Conservation (phyloP, 331 rosid species). For the Quercus lobata region DNA sequence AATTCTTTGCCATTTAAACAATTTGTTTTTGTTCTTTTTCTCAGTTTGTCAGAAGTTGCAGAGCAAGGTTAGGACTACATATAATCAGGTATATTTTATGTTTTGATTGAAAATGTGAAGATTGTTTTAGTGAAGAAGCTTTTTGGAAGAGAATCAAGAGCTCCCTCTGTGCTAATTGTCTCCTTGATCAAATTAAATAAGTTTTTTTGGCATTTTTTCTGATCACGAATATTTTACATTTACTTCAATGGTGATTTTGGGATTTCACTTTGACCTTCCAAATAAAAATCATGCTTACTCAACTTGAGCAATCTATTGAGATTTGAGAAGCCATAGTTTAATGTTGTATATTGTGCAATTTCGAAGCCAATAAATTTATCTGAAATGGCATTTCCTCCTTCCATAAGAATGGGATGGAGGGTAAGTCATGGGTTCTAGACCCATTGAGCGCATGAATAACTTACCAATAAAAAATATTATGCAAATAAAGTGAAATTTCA, state of each 20-base stretch:
- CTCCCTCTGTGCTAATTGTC: background rate
- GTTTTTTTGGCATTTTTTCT: background rate
- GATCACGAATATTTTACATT: background rate
- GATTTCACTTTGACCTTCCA: background rate
- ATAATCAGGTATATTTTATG: constrained; percentile 20
- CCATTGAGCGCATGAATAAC: too few relatives aligned
- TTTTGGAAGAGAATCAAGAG: background rate
- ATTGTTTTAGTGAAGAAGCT: background rate
- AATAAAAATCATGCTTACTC: background rate
- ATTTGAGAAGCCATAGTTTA: background rate
- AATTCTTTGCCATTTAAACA: background rate
- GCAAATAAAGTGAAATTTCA: background rate
- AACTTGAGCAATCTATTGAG: background rate
- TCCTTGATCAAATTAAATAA: background rate
- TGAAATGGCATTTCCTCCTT: too few relatives aligned
- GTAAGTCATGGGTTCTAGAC: too few relatives aligned
- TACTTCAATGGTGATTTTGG: background rate
- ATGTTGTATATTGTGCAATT: background rate
- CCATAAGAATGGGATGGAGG: too few relatives aligned
- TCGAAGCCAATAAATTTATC: background rate
- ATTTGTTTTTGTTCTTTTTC: background rate
- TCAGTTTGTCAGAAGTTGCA: constrained; percentile 27
- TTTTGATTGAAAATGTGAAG: background rate
- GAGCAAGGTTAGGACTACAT: constrained; percentile 31
- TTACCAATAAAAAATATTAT: too few relatives aligned